phyloP scores from a whole-genome alignment of 371 early-diverging fungal genomes.

The Mucor plumbeus region DNA sequence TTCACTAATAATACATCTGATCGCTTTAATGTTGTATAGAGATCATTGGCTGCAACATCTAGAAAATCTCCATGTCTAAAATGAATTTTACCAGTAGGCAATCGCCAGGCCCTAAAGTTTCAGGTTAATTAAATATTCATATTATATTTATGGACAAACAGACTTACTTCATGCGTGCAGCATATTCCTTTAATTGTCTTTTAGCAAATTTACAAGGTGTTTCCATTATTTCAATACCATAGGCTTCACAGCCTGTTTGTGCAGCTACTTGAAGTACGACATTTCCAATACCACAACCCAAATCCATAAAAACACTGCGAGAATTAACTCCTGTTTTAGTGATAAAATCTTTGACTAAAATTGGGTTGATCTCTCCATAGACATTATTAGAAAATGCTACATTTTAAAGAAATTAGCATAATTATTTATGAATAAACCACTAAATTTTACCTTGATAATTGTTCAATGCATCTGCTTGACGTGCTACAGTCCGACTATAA shows the following conservation, averaged over 20 bases:
- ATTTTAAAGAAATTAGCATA: background rate
- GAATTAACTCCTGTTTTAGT: conserved; percentile 68
- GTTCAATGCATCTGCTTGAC: conserved; percentile 79
- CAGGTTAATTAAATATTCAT: background rate
- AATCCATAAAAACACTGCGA: conserved; percentile 85
- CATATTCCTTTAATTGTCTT: conserved; percentile 83
- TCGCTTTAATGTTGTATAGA: conserved; percentile 69
- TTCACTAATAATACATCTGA: conserved; percentile 95
- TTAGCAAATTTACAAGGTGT: conserved; percentile 83
- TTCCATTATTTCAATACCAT: conserved; percentile 94
- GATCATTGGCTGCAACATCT: conserved; percentile 58
- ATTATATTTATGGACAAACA: background rate
- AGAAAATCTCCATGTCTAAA: conserved; percentile 82
- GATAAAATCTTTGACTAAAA: conserved; percentile 87
- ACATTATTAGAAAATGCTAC: conserved; percentile 92
- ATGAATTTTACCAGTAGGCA: conserved; percentile 67
- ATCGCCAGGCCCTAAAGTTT: conserved; percentile 58
- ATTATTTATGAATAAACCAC: background rate
- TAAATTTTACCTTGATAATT: conserved; percentile 71
- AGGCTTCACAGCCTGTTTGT: conserved; percentile 81
- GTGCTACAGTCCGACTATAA: conserved; percentile 88
- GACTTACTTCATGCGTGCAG: conserved; percentile 76
- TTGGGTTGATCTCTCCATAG: conserved; percentile 92
- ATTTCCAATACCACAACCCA: conserved; percentile 96
- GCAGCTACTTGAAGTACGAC: conserved; percentile 95